Evolutionary conservation across 805 yeast genomes (phyloP).

Genomic region (Ogataea ramenticola): DNA sequence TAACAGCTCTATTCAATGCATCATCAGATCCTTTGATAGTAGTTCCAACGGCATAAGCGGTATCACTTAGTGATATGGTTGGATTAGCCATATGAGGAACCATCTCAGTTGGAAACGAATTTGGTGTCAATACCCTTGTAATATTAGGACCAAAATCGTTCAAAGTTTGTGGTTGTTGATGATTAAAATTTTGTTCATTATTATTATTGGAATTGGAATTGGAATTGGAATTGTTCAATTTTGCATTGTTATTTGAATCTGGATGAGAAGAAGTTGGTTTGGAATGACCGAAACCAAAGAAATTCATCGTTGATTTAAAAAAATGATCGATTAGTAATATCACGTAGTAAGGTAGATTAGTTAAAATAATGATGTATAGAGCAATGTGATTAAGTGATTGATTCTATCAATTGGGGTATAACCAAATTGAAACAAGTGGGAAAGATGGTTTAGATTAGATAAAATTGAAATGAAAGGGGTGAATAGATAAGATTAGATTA

Average conservation of each 20-base stretch:
- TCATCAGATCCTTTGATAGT: constrained; percentile 37
- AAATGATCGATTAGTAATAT: too few species aligned
- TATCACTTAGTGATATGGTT: constrained; percentile 60
- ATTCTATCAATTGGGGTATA: neutral
- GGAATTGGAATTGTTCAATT: too few species aligned
- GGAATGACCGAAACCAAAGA: neutral
- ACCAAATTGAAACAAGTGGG: too few species aligned
- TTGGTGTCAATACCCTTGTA: constrained; percentile 2
- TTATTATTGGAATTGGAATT: neutral
- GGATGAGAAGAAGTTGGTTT: neutral
- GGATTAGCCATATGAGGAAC: constrained; percentile 48
- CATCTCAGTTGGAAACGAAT: constrained; percentile 24
- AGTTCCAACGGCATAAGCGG: constrained; percentile 63
- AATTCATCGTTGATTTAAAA: neutral
- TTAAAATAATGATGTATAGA: too few species aligned
- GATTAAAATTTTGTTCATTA: too few species aligned
- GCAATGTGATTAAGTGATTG: neutral
- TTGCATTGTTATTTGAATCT: too few species aligned
- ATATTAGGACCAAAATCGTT: neutral
- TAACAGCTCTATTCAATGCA: constrained; percentile 25
- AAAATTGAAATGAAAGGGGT: too few species aligned
- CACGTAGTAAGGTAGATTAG: too few species aligned
- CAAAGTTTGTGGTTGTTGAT: neutral
- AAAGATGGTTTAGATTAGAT: too few species aligned
- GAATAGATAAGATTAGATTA: too few species aligned